Evolutionary conservation across 2,329 filamentous ascomycete genomes (phyloP).

Genomic region (Aspergillus sclerotialis): DNA sequence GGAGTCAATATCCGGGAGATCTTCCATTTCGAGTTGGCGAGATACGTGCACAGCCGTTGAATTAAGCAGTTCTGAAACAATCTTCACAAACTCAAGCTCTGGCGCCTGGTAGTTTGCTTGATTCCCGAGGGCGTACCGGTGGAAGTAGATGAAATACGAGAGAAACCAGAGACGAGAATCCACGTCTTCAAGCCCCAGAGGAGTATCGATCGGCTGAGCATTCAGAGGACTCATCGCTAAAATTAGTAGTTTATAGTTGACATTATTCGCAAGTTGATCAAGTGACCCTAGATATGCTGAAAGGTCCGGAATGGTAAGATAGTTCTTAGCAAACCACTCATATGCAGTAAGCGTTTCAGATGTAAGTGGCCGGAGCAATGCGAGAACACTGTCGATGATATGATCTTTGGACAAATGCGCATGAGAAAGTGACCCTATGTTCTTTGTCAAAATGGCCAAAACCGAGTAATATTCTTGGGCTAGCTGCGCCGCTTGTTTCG

Average conservation of each 20-base stretch:
- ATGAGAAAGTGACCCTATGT: slow-evolving; percentile 11
- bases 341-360: slow-evolving; percentile 39
- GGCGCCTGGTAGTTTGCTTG: slow-evolving; percentile 33
- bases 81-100: slow-evolving; percentile 49
- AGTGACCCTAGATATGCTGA: slow-evolving; percentile 30
- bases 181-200: slow-evolving; percentile 25
- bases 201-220: slow-evolving; percentile 15
- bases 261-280: slow-evolving; percentile 36
- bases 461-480: slow-evolving; percentile 33
- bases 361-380: slow-evolving; percentile 36
- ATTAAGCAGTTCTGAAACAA: slow-evolving; percentile 50
- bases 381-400: slow-evolving; percentile 30
- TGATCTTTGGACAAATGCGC: slow-evolving; percentile 18
- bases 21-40: slow-evolving; percentile 39
- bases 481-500: slow-evolving; percentile 32
- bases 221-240: slow-evolving; percentile 29
- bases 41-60: slow-evolving; percentile 51
- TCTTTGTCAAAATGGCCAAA: slow-evolving; percentile 29
- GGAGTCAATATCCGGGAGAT: slow-evolving; percentile 20
- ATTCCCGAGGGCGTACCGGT: slow-evolving; percentile 40
- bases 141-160: slow-evolving; percentile 54
- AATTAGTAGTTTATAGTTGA: slow-evolving; percentile 46
- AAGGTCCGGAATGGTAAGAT: slow-evolving; percentile 41
- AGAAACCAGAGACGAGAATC: slow-evolving; percentile 50
- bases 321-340: slow-evolving; percentile 38